Percentiles rank a stretch among this genome's conserved stretches.
phyloP scores from a whole-genome alignment of 2,329 filamentous ascomycete species.

The Claviceps purpurea region DNA sequence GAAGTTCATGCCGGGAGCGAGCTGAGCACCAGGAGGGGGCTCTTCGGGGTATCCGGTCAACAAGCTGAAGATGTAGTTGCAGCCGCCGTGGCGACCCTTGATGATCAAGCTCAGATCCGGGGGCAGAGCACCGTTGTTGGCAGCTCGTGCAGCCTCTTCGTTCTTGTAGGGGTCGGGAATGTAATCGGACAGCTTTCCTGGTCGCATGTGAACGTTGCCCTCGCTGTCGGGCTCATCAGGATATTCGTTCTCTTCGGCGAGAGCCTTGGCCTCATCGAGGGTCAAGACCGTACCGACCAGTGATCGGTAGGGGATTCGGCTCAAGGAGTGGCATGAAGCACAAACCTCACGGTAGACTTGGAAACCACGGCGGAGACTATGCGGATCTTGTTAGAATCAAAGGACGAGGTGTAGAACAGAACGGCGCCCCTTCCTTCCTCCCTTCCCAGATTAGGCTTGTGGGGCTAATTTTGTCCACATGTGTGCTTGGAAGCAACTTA shows the following conservation, averaged over 20 bases:
- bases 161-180: slow-evolving; percentile 94
- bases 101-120: slow-evolving; percentile 95
- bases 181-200: slow-evolving; percentile 97
- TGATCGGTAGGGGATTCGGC: slow-evolving; percentile 82
- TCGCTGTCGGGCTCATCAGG: slow-evolving; percentile 95
- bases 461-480: not conserved
- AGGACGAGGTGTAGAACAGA: not conserved
- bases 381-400: not conserved
- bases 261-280: slow-evolving; percentile 91
- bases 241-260: slow-evolving; percentile 98
- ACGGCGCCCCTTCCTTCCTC: not conserved
- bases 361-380: slow-evolving; percentile 92
- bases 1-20: slow-evolving; percentile 92
- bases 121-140: slow-evolving; percentile 95
- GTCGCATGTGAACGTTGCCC: slow-evolving; percentile 95
- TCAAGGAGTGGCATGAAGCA: slow-evolving; percentile 92
- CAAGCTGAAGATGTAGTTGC: slow-evolving; percentile 96
- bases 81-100: slow-evolving; percentile 95
- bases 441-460: too few relatives aligned
- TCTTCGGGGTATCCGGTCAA: slow-evolving; percentile 97
- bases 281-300: slow-evolving; percentile 88
- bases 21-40: slow-evolving; percentile 73
- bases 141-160: slow-evolving; percentile 92
- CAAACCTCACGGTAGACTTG: slow-evolving; percentile 99
- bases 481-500: slow-evolving; percentile 36